Evolutionary conservation across 2,329 filamentous ascomycete species (phyloP).

Genomic region (Tolypocladium cylindrosporum): DNA sequence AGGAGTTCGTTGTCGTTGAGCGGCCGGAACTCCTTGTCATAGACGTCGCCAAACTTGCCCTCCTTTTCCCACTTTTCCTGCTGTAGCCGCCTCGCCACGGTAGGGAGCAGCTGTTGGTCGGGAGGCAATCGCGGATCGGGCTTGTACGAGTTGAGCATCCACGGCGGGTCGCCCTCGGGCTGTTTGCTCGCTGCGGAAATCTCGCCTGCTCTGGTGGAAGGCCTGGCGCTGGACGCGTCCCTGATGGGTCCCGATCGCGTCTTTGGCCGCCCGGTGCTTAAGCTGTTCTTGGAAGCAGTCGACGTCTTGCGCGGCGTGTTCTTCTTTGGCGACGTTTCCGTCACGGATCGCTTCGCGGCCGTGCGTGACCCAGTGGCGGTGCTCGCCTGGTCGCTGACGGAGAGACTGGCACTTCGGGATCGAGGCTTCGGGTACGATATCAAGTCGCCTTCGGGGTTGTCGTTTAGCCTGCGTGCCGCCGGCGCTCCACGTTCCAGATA

Average conservation of each 20-base stretch:
- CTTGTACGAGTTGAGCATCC: constrained; percentile 91
- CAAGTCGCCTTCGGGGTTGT: constrained; percentile 45
- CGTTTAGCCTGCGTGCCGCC: constrained; percentile 48
- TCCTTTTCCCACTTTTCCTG: constrained; percentile 95
- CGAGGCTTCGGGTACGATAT: constrained; percentile 52
- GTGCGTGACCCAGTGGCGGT: constrained; percentile 8
- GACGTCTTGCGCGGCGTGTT: constrained; percentile 34
- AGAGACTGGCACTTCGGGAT: constrained; percentile 59
- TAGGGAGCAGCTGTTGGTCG: constrained; percentile 91
- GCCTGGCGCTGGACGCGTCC: constrained; percentile 41
- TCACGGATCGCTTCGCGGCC: constrained; percentile 29
- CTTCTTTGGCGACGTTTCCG: constrained; percentile 49
- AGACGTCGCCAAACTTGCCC: constrained; percentile 73
- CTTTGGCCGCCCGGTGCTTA: constrained; percentile 43
- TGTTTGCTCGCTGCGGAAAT: constrained; percentile 43
- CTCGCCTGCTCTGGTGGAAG: constrained; percentile 53
- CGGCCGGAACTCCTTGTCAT: constrained; percentile 80
- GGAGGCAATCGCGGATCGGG: constrained; percentile 89
- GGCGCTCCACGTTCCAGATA: constrained; percentile 66
- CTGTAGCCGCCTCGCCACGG: constrained; percentile 80
- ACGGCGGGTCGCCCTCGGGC: constrained; percentile 90
- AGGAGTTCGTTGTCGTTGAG: constrained; percentile 57
- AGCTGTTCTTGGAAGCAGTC: constrained; percentile 28
- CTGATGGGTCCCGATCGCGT: constrained; percentile 49
- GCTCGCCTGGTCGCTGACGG: constrained; percentile 24